A percentile compares a stretch with the other conserved stretches of the same genome.
These are phyloP conservation scores for Aspergillus tubingensis DNA, from an alignment of 2,329 filamentous ascomycete species.

Conservation along the genomic window DNA sequence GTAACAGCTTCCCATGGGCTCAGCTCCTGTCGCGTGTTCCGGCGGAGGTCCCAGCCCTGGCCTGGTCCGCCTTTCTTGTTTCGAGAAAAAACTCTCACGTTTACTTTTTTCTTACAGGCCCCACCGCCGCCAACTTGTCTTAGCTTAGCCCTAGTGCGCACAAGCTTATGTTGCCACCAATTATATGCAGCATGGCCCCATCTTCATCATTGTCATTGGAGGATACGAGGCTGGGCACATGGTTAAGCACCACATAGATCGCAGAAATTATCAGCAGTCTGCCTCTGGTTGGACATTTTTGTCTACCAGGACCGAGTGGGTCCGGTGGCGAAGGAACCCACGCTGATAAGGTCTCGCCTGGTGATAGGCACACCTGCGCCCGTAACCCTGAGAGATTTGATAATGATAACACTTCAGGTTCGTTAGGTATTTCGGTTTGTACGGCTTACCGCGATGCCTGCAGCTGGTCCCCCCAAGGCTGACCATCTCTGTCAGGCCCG, in stretches of 20 bases:
- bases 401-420: slow-evolving; percentile 8
- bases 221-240: background rate
- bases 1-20: slow-evolving; percentile 7
- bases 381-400: slow-evolving; percentile 8
- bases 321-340: slow-evolving; percentile 3
- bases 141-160: slow-evolving; percentile 10
- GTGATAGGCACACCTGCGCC: slow-evolving; percentile 13
- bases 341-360: slow-evolving; percentile 13
- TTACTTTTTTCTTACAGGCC: background rate
- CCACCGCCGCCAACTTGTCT: background rate
- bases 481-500: background rate
- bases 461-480: background rate
- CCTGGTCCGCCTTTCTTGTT: slow-evolving; percentile 7
- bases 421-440: slow-evolving; percentile 8
- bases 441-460: background rate
- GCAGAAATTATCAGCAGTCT: slow-evolving; percentile 4
- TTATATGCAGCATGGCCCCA: background rate
- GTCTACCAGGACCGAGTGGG: slow-evolving; percentile 10
- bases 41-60: slow-evolving; percentile 3
- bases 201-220: background rate
- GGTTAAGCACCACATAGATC: slow-evolving; percentile 10
- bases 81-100: slow-evolving; percentile 9
- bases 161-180: slow-evolving; percentile 6
- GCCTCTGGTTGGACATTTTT: slow-evolving; percentile 1
- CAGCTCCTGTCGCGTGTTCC: slow-evolving; percentile 12